phyloP scores from a whole-genome alignment of 345 rosid species.

The Raphanus sativus region DNA sequence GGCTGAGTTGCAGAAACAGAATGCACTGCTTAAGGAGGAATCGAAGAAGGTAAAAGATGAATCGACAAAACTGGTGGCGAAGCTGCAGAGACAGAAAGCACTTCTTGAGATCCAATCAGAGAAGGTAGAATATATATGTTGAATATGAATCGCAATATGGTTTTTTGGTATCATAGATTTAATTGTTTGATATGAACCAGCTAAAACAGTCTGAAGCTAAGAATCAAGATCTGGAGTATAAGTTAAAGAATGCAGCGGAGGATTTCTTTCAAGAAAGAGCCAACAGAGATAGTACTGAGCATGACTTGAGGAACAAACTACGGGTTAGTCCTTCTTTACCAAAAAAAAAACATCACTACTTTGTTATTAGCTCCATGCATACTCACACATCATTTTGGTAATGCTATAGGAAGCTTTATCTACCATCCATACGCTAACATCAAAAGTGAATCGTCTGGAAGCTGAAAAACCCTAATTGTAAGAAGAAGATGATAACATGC shows the following conservation, averaged over 20 bases:
- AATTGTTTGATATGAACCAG: constrained; percentile 10
- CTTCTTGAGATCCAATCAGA: not conserved
- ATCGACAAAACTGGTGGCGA: not conserved
- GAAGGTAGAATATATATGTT: not conserved
- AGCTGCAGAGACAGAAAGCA: not conserved
- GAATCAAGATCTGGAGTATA: constrained; percentile 12
- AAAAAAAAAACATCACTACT: not conserved
- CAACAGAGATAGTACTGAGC: constrained; percentile 34
- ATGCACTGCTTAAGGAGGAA: not conserved
- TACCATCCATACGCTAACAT: constrained; percentile 3
- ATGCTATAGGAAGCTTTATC: constrained; percentile 19
- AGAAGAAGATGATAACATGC: constrained; percentile 4
- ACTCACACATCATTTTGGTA: constrained; percentile 9
- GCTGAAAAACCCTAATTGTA: constrained; percentile 1
- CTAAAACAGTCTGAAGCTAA: constrained; percentile 26
- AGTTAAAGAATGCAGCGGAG: constrained; percentile 10
- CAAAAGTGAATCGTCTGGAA: constrained; percentile 3
- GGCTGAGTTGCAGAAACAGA: constrained; percentile 5
- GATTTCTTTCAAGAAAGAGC: constrained; percentile 37
- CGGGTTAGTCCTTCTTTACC: constrained; percentile 37
- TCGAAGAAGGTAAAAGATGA: not conserved
- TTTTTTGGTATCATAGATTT: not conserved
- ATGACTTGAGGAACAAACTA: constrained; percentile 37
- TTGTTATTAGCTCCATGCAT: not conserved
- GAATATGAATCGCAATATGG: not conserved